phyloP scores from a whole-genome alignment of 306 rosid genomes.

The Pterocarpus santalinus region DNA sequence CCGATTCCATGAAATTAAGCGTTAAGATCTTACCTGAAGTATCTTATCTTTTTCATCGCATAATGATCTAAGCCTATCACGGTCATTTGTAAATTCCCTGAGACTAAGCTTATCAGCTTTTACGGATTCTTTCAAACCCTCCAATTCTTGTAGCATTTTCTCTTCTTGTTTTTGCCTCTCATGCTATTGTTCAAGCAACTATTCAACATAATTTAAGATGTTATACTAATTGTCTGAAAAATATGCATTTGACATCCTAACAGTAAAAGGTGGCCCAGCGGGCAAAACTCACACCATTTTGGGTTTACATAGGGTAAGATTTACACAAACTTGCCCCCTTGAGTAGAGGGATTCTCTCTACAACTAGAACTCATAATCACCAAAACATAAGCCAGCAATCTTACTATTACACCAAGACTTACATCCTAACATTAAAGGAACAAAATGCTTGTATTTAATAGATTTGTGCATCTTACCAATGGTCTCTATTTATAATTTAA shows the following conservation, averaged over 20 bases:
- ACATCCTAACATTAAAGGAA: background rate
- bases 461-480: slow-evolving; percentile 1
- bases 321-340: no score
- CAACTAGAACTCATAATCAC: background rate
- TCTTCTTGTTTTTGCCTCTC: slow-evolving; percentile 73
- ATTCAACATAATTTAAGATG: slow-evolving; percentile 44
- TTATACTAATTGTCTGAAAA: slow-evolving; percentile 8
- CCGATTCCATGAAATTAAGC: slow-evolving; percentile 31
- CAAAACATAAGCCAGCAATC: no score
- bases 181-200: slow-evolving; percentile 75
- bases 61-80: slow-evolving; percentile 62
- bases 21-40: slow-evolving; percentile 78
- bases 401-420: background rate
- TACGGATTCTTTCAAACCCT: slow-evolving; percentile 68
- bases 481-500: background rate
- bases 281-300: no score
- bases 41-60: slow-evolving; percentile 77
- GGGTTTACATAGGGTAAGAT: no score
- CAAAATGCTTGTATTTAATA: background rate
- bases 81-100: slow-evolving; percentile 61
- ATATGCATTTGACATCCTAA: slow-evolving; percentile 20
- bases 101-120: slow-evolving; percentile 65
- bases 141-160: slow-evolving; percentile 74
- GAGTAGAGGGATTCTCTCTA: background rate
- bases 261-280: no score